Percentiles rank a stretch among this genome's conserved stretches.
Conservation (phyloP, 2,329 filamentous ascomycete species). For the Stagonosporopsis vannaccii region DNA sequence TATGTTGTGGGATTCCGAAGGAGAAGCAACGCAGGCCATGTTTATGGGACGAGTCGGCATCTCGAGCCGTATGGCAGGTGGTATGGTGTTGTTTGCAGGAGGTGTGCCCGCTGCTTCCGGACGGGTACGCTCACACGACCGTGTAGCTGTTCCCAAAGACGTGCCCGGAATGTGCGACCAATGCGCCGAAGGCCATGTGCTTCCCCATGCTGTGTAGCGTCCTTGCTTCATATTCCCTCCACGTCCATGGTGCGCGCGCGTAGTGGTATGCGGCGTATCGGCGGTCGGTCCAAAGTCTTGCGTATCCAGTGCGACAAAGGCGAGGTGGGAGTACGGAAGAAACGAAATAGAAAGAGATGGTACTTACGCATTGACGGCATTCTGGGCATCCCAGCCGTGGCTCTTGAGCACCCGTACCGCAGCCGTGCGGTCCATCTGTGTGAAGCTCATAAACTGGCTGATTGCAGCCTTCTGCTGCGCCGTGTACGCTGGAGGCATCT, state of each 20-base stretch:
- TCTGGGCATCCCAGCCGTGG: constrained; percentile 54
- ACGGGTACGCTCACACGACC: neutral
- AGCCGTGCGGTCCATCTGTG: constrained; percentile 53
- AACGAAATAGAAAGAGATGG: constrained; percentile 4
- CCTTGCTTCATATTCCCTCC: neutral
- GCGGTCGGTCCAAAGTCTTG: neutral
- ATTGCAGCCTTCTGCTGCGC: constrained; percentile 56
- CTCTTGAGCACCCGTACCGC: constrained; percentile 56
- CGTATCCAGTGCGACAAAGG: neutral
- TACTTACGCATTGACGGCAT: constrained; percentile 58
- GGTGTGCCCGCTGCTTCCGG: constrained; percentile 11
- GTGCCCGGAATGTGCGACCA: constrained; percentile 12
- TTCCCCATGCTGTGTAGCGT: constrained; percentile 4
- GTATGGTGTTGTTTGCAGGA: constrained; percentile 16
- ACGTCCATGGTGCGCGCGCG: neutral
- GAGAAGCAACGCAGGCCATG: constrained; percentile 9
- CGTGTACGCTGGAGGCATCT: constrained; percentile 57
- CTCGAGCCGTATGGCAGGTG: constrained; percentile 5
- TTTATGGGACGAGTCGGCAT: constrained; percentile 11
- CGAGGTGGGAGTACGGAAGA: neutral
- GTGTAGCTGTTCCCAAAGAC: neutral
- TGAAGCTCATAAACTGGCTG: constrained; percentile 54
- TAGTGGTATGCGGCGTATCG: neutral
- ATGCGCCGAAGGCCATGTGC: constrained; percentile 2
- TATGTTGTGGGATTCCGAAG: constrained; percentile 1